phyloP scores from a whole-genome alignment of 306 rosid genomes.

The apple (Malus domestica) region DNA sequence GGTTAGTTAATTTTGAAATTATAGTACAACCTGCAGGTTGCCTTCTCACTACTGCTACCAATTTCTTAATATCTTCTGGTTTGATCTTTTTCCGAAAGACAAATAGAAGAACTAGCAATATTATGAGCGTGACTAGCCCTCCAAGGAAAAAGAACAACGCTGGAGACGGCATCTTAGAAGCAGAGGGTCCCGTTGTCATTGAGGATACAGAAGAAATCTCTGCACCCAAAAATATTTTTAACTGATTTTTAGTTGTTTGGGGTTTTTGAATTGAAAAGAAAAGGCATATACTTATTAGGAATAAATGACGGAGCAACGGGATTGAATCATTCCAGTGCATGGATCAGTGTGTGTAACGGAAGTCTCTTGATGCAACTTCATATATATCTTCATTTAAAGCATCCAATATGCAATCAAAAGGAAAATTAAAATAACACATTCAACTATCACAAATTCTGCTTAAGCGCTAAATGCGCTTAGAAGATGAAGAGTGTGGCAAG shows the following conservation, averaged over 20 bases:
- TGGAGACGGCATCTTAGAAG: background rate
- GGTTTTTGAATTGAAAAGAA: background rate
- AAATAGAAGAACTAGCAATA: conserved; percentile 40
- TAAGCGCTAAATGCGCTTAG: too few species aligned
- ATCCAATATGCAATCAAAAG: background rate
- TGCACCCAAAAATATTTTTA: conserved; percentile 2
- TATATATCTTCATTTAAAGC: background rate
- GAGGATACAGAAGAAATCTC: conserved; percentile 27
- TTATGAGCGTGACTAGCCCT: conserved; percentile 34
- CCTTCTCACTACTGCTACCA: conserved; percentile 13
- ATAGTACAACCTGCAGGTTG: conserved; percentile 35
- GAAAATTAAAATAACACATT: background rate
- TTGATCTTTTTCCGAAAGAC: conserved; percentile 45
- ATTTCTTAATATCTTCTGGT: conserved; percentile 29
- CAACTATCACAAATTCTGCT: background rate
- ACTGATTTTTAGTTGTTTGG: background rate
- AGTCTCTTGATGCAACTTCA: background rate
- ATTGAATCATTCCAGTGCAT: background rate
- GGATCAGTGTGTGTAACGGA: background rate
- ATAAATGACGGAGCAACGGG: background rate
- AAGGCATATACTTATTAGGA: background rate
- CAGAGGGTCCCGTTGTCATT: conserved; percentile 8
- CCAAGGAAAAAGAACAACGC: conserved; percentile 62
- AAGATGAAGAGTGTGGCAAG: too few species aligned
- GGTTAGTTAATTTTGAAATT: background rate